Percentiles rank a stretch among this genome's conserved stretches.
Evolutionary conservation across 1,284 basidiomycete genomes (phyloP).

Genomic region (Afroboletus lepidellus): DNA sequence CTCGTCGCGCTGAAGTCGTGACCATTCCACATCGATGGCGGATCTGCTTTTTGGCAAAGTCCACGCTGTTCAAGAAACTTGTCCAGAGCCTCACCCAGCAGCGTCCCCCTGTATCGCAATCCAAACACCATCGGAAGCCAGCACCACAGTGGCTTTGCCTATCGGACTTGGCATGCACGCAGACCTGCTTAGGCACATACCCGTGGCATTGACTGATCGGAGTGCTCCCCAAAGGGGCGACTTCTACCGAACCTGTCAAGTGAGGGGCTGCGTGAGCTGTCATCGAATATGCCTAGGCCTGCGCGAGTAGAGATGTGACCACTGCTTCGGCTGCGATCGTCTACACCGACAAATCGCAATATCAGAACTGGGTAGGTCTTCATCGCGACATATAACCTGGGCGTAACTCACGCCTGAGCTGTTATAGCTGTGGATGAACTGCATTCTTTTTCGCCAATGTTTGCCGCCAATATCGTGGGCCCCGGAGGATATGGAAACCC

Average conservation of each 20-base stretch:
- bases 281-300: no score
- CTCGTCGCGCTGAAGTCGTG: slow-evolving; percentile 35
- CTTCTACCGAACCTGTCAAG: background rate
- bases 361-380: no score
- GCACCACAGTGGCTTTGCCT: background rate
- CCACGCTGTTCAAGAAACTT: slow-evolving; percentile 51
- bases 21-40: slow-evolving; percentile 58
- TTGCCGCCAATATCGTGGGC: no score
- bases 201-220: background rate
- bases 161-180: background rate
- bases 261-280: no score
- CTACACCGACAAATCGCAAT: no score
- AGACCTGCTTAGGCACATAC: background rate
- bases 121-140: slow-evolving; percentile 24
- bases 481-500: no score
- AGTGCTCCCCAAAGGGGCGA: background rate
- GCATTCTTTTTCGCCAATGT: no score
- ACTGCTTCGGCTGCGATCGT: no score
- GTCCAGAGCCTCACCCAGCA: slow-evolving; percentile 59
- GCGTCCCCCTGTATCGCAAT: slow-evolving; percentile 73
- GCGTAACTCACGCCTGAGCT: no score
- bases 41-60: slow-evolving; percentile 72
- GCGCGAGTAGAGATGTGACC: no score
- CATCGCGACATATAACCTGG: no score
- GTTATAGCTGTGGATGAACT: no score